These are phyloP conservation scores for Vitis rotundifolia DNA, from an alignment of 164 flowering plant species.

Conservation along the genomic window DNA sequence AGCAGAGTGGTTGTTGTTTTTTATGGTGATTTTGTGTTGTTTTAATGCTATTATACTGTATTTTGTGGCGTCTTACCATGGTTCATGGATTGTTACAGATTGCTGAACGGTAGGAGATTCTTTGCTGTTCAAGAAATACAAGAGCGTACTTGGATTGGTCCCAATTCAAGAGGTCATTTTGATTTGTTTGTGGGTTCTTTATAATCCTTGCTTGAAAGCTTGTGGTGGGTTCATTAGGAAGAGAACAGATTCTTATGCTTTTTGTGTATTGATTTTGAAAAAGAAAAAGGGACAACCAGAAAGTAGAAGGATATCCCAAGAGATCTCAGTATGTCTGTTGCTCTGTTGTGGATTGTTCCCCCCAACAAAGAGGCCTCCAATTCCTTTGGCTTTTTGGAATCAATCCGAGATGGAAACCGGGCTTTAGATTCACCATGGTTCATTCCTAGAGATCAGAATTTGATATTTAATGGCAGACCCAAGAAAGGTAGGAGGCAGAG, in stretches of 20 bases:
- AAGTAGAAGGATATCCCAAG: not conserved
- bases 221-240: not conserved
- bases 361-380: constrained; percentile 37
- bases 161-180: no score
- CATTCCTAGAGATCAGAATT: constrained; percentile 10
- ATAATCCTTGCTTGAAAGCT: not conserved
- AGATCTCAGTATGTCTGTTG: constrained; percentile 37
- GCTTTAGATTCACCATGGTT: constrained; percentile 25
- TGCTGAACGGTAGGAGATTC: no score
- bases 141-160: no score
- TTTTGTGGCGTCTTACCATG: no score
- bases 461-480: constrained; percentile 19
- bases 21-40: not conserved
- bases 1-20: not conserved
- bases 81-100: no score
- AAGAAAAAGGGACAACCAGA: not conserved
- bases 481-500: constrained; percentile 27
- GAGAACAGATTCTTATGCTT: not conserved
- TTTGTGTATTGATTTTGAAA: constrained; percentile 1
- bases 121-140: no score
- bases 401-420: constrained; percentile 24
- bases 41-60: no score
- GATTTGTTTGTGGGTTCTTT: constrained; percentile 1
- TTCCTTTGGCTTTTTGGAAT: constrained; percentile 37
- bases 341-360: constrained; percentile 40